These are phyloP conservation scores for Pecoramyces ruminantium DNA, from an alignment of 192 early-diverging fungal genomes.

Conservation along the genomic window DNA sequence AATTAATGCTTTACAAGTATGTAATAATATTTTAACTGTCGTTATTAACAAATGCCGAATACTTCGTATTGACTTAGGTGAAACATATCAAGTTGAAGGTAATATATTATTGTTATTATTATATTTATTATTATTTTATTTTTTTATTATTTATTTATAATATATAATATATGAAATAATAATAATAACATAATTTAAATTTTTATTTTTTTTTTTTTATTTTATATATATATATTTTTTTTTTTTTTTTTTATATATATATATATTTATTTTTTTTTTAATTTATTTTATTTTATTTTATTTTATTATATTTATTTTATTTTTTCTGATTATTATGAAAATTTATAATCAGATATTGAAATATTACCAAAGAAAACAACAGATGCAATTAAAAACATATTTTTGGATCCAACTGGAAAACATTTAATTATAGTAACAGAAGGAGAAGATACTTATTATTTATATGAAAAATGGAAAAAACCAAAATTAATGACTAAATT, in stretches of 20 bases:
- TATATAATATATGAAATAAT: too few species aligned
- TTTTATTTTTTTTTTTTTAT: not conserved
- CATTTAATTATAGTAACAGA: constrained; percentile 80
- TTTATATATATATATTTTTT: not conserved
- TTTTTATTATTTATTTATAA: too few species aligned
- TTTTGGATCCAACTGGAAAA: constrained; percentile 74
- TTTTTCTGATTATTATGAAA: not conserved
- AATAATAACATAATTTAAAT: too few species aligned
- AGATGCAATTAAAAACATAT: constrained; percentile 50
- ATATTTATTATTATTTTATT: too few species aligned
- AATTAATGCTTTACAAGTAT: too few species aligned
- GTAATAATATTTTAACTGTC: too few species aligned
- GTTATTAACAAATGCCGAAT: constrained; percentile 7
- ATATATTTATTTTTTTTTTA: not conserved
- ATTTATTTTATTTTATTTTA: not conserved
- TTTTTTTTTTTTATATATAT: not conserved
- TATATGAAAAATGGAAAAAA: constrained; percentile 70
- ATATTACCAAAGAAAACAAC: constrained; percentile 34
- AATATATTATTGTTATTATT: too few species aligned
- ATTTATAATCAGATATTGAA: constrained; percentile 42
- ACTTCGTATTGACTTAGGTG: constrained; percentile 77
- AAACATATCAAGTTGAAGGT: constrained; percentile 64
- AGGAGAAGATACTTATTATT: constrained; percentile 80
- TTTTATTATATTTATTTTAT: not conserved
- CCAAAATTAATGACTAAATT: constrained; percentile 62